phyloP scores from a whole-genome alignment of 179 eudicot species.

The Dionaea muscipula region DNA sequence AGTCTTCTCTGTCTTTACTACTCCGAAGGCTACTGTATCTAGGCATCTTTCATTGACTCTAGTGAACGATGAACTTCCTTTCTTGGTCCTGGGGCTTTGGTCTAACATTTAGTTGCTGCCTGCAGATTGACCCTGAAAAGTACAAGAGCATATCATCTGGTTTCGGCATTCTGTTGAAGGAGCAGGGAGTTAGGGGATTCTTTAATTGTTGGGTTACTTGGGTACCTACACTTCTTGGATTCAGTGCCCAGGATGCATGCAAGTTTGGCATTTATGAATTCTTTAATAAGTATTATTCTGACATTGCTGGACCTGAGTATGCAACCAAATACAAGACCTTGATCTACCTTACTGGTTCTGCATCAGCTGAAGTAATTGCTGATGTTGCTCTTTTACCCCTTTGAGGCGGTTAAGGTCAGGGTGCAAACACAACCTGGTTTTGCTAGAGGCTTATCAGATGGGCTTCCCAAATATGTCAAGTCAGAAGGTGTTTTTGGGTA shows the following conservation, averaged over 20 bases:
- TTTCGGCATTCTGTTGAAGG: slow-evolving; percentile 29
- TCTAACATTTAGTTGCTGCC: neutral
- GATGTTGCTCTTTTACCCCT: slow-evolving; percentile 43
- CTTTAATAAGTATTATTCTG: slow-evolving; percentile 42
- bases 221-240: slow-evolving; percentile 47
- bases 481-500: slow-evolving; percentile 44
- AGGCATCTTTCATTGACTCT: too few species aligned
- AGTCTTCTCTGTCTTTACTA: too few species aligned
- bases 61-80: too few species aligned
- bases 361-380: slow-evolving; percentile 43
- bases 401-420: slow-evolving; percentile 44
- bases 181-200: slow-evolving; percentile 37
- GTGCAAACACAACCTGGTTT: slow-evolving; percentile 21
- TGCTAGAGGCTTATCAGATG: slow-evolving; percentile 45
- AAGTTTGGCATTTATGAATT: slow-evolving; percentile 40
- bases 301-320: slow-evolving; percentile 44
- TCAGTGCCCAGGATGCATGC: slow-evolving; percentile 42
- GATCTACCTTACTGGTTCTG: slow-evolving; percentile 24
- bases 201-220: slow-evolving; percentile 49
- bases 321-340: slow-evolving; percentile 30
- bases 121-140: slow-evolving; percentile 42
- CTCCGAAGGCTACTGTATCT: too few species aligned
- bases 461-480: slow-evolving; percentile 31
- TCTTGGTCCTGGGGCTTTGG: too few species aligned
- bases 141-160: slow-evolving; percentile 32